Evolutionary conservation across 257 asterid genomes (phyloP).

Genomic region (Eucommia ulmoides): DNA sequence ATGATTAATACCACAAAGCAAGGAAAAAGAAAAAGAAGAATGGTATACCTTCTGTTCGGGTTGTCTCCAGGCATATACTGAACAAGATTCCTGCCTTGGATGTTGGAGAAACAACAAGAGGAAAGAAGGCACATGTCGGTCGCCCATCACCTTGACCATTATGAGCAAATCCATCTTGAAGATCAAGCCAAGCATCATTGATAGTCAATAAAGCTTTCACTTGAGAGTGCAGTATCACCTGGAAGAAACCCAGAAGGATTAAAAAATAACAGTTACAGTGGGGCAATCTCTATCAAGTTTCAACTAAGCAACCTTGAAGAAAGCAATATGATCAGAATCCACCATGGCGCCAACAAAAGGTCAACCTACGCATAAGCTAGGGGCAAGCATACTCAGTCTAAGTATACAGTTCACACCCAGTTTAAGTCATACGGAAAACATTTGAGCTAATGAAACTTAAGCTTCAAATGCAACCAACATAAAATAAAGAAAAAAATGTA

Average conservation of each 20-base stretch:
- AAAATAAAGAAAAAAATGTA: no score
- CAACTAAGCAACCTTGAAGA: no score
- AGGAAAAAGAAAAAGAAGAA: conserved; percentile 6
- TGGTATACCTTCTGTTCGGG: conserved; percentile 33
- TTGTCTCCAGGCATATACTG: conserved; percentile 46
- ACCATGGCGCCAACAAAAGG: no score
- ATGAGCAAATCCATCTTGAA: conserved; percentile 87
- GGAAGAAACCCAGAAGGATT: conserved; percentile 24
- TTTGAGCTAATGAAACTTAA: conserved; percentile 82
- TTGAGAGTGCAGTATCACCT: conserved; percentile 91
- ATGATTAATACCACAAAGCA: not conserved
- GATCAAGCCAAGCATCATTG: conserved; percentile 88
- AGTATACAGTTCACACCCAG: no score
- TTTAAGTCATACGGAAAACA: no score
- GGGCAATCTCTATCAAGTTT: no score
- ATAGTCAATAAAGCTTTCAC: conserved; percentile 79
- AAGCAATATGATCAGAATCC: no score
- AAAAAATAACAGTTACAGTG: no score
- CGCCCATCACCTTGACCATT: conserved; percentile 57
- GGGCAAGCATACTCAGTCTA: no score
- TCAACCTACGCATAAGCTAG: no score
- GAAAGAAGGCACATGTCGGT: conserved; percentile 71
- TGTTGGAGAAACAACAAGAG: conserved; percentile 65
- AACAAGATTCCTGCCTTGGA: conserved; percentile 81
- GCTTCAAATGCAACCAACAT: no score